phyloP scores from a whole-genome alignment of 108 stramenopile genomes.

The Phaeodactylum tricornutum region DNA sequence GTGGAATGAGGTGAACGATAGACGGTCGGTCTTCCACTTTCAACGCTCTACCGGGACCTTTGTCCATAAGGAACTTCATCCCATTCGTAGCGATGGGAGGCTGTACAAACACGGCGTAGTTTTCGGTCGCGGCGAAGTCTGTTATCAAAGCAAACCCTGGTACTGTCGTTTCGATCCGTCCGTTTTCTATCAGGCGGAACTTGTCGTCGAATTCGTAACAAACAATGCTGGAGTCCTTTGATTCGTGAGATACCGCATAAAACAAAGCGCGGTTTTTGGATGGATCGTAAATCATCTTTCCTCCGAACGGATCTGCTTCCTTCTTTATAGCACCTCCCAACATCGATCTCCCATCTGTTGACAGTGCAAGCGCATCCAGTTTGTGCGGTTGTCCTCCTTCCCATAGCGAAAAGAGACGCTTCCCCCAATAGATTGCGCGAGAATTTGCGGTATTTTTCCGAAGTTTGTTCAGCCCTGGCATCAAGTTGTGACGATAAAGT shows the following conservation, averaged over 20 bases:
- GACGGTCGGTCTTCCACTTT: slow-evolving; percentile 31
- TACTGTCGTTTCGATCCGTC: slow-evolving; percentile 28
- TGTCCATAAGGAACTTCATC: slow-evolving; percentile 65
- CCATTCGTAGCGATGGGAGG: slow-evolving; percentile 49
- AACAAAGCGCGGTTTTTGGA: slow-evolving; percentile 55
- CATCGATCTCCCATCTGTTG: slow-evolving; percentile 69
- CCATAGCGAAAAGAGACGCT: slow-evolving; percentile 61
- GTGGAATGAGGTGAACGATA: slow-evolving; percentile 48
- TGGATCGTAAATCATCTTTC: slow-evolving; percentile 46
- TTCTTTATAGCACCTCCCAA: slow-evolving; percentile 70
- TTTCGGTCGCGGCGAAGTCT: slow-evolving; percentile 71
- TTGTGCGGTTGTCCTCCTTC: slow-evolving; percentile 80
- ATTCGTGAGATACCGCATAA: slow-evolving; percentile 43
- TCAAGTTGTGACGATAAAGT: slow-evolving; percentile 65
- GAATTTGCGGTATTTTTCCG: slow-evolving; percentile 79
- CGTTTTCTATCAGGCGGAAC: slow-evolving; percentile 55
- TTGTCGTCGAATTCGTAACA: slow-evolving; percentile 70
- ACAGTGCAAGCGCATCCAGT: slow-evolving; percentile 60
- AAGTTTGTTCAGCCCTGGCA: slow-evolving; percentile 66
- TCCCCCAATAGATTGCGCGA: slow-evolving; percentile 62
- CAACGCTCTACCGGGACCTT: slow-evolving; percentile 76
- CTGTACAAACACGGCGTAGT: slow-evolving; percentile 65
- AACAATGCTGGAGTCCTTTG: slow-evolving; percentile 40
- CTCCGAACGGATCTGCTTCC: slow-evolving; percentile 55
- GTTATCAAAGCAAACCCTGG: slow-evolving; percentile 64